These are phyloP conservation scores for Breynia disticha DNA, from an alignment of 441 rosid species.

Conservation along the genomic window DNA sequence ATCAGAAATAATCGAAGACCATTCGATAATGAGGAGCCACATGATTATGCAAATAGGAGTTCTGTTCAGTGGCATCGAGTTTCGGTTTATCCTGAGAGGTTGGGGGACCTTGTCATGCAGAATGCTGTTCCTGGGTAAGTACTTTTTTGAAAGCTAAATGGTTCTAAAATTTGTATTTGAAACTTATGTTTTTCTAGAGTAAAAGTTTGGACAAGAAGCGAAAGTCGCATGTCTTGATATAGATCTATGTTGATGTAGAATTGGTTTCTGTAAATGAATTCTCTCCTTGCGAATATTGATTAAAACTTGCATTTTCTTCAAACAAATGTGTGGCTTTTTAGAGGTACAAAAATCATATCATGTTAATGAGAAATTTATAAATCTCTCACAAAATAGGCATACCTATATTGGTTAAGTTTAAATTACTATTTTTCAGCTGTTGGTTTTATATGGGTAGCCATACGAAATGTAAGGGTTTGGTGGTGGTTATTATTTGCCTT, in stretches of 20 bases:
- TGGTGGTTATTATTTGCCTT: too few relatives aligned
- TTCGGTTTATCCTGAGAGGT: constrained; percentile 45
- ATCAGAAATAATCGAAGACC: constrained; percentile 69
- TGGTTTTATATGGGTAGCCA: too few relatives aligned
- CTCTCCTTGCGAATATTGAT: too few relatives aligned
- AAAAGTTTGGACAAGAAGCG: neutral
- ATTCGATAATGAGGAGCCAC: constrained; percentile 57
- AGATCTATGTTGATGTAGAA: neutral
- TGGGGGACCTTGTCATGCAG: constrained; percentile 53
- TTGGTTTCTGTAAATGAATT: neutral
- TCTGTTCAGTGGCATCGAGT: constrained; percentile 93
- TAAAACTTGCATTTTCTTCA: too few relatives aligned
- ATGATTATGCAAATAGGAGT: constrained; percentile 55
- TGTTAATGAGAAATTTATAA: too few relatives aligned
- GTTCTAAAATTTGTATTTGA: neutral
- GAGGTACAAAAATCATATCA: too few relatives aligned
- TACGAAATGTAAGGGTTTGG: too few relatives aligned
- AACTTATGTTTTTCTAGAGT: neutral
- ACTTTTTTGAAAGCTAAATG: neutral
- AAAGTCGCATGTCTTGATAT: neutral
- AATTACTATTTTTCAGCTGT: too few relatives aligned
- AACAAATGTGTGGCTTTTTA: too few relatives aligned
- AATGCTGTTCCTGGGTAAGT: constrained; percentile 70
- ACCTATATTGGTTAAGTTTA: too few relatives aligned
- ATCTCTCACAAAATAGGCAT: too few relatives aligned